These are phyloP conservation scores for Brassica napus DNA, from an alignment of 345 rosid genomes.

Conservation along the genomic window DNA sequence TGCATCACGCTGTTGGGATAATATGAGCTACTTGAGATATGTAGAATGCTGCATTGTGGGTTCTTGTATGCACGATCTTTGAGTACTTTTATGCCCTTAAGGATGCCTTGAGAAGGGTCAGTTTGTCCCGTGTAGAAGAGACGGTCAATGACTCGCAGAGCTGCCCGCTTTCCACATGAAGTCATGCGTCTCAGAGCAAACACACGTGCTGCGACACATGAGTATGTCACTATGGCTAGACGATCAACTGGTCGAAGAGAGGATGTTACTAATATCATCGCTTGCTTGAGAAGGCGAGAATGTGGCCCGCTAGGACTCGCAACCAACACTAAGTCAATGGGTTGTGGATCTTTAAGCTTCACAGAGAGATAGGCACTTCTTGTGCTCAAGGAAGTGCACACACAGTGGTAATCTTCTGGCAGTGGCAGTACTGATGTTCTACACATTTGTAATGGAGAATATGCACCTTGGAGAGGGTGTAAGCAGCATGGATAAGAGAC, in stretches of 20 bases:
- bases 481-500: constrained; percentile 38
- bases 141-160: constrained; percentile 77
- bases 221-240: constrained; percentile 77
- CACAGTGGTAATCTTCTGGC: constrained; percentile 36
- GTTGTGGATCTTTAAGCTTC: constrained; percentile 53
- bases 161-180: constrained; percentile 69
- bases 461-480: constrained; percentile 37
- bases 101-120: constrained; percentile 74
- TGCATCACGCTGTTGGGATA: constrained; percentile 45
- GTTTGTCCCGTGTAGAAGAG: constrained; percentile 81
- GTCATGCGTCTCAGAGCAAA: constrained; percentile 88
- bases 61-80: constrained; percentile 84
- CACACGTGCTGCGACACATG: constrained; percentile 71
- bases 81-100: constrained; percentile 71
- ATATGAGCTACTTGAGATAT: constrained; percentile 59
- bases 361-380: constrained; percentile 66
- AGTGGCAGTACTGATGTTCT: constrained; percentile 25
- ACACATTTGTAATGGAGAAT: constrained; percentile 38
- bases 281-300: constrained; percentile 73
- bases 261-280: constrained; percentile 77
- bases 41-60: constrained; percentile 60
- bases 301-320: constrained; percentile 83
- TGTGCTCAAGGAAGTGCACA: constrained; percentile 20
- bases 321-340: constrained; percentile 72
- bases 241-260: constrained; percentile 76